Evolutionary conservation across 2,329 filamentous ascomycete genomes (phyloP).

Genomic region (Phaeosphaeria sp.): DNA sequence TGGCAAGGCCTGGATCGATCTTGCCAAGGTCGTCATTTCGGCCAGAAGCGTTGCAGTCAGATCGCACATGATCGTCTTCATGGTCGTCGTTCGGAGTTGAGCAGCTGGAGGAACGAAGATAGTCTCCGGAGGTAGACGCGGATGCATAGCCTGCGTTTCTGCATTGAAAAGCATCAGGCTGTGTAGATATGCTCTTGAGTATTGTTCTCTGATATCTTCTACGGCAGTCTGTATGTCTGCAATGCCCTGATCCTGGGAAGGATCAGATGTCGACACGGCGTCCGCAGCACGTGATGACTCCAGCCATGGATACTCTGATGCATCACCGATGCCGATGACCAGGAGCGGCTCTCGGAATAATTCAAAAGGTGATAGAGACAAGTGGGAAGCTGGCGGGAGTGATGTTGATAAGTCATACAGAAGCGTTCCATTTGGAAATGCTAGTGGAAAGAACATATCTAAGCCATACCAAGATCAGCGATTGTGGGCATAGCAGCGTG

Average conservation of each 20-base stretch:
- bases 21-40: constrained; percentile 56
- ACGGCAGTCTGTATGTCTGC: constrained; percentile 65
- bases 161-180: constrained; percentile 83
- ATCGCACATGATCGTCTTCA: constrained; percentile 55
- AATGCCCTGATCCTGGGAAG: constrained; percentile 32
- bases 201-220: constrained; percentile 72
- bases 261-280: constrained; percentile 7
- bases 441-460: constrained; percentile 94
- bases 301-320: constrained; percentile 63
- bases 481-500: constrained; percentile 26
- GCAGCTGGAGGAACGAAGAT: constrained; percentile 72
- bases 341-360: constrained; percentile 83
- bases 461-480: constrained; percentile 41
- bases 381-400: constrained; percentile 77
- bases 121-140: constrained; percentile 67
- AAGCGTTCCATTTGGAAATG: constrained; percentile 83
- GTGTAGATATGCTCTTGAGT: constrained; percentile 78
- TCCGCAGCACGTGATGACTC: constrained; percentile 50
- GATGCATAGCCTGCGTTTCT: constrained; percentile 43
- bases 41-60: constrained; percentile 53
- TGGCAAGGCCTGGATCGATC: constrained; percentile 59
- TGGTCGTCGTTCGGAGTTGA: constrained; percentile 74
- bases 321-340: constrained; percentile 85
- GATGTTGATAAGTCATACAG: constrained; percentile 88
- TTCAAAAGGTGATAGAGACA: constrained; percentile 86